Evolutionary conservation across 768 basidiomycete genomes (phyloP).

Genomic region (Naganishia randhawae): DNA sequence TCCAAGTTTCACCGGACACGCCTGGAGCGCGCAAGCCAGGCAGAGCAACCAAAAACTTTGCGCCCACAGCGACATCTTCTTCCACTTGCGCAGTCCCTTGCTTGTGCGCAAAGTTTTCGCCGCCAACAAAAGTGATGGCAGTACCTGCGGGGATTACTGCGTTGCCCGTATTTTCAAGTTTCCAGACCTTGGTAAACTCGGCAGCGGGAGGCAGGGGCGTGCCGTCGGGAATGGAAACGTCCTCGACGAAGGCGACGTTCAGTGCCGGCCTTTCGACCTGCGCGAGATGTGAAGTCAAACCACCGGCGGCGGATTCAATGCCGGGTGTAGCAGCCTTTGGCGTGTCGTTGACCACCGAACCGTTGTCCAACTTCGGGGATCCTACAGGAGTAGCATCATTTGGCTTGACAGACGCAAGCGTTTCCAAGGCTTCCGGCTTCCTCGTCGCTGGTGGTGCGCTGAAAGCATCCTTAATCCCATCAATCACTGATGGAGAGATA

Average conservation of each 20-base stretch:
- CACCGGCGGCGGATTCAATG: not conserved
- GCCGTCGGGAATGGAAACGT: conserved; percentile 47
- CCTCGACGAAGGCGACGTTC: conserved; percentile 43
- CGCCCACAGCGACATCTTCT: conserved; percentile 36
- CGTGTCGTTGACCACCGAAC: not conserved
- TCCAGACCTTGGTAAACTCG: conserved; percentile 51
- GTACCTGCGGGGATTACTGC: conserved; percentile 21
- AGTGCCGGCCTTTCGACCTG: conserved; percentile 30
- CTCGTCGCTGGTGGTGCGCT: not conserved
- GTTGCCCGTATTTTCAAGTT: conserved; percentile 42
- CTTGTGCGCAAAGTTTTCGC: conserved; percentile 39
- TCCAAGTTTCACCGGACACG: conserved; percentile 34
- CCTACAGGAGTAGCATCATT: not conserved
- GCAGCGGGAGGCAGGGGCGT: conserved; percentile 45
- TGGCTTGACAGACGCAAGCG: not conserved
- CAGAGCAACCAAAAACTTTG: conserved; percentile 37
- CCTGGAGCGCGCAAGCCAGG: conserved; percentile 38
- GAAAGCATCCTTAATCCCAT: not conserved
- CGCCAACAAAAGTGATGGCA: conserved; percentile 36
- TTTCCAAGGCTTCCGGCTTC: not conserved
- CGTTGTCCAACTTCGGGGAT: not conserved
- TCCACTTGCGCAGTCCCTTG: conserved; percentile 27
- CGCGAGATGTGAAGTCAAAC: not conserved
- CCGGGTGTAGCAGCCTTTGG: not conserved
- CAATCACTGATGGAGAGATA: not conserved